A percentile compares a stretch with the other conserved stretches of the same genome.
Conservation (phyloP, 805 yeast genomes). For the Yarrowia bubula region DNA sequence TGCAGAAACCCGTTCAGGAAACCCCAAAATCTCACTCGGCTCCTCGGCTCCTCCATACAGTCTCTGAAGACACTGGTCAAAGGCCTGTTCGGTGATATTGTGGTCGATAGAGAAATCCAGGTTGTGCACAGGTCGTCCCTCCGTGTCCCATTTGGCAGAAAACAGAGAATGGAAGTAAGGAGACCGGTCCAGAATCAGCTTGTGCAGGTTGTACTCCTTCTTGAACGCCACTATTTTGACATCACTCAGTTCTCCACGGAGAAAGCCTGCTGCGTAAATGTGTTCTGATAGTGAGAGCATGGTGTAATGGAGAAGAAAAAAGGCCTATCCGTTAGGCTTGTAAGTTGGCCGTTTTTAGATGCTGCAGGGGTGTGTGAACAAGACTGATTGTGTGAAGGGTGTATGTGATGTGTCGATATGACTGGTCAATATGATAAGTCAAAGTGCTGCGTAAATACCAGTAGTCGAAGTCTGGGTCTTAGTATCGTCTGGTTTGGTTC, state of each 20-base stretch:
- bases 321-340: neutral
- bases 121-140: slow-evolving; percentile 31
- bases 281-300: slow-evolving; percentile 4
- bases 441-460: too few relatives aligned
- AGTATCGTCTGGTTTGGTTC: slow-evolving; percentile 3
- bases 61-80: slow-evolving; percentile 49
- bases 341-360: neutral
- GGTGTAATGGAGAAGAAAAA: too few relatives aligned
- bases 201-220: slow-evolving; percentile 47
- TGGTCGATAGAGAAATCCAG: slow-evolving; percentile 44
- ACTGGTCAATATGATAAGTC: neutral
- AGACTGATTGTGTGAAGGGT: neutral
- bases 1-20: slow-evolving; percentile 13
- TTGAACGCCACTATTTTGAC: slow-evolving; percentile 50
- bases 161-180: slow-evolving; percentile 50
- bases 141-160: slow-evolving; percentile 44
- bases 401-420: neutral
- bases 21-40: slow-evolving; percentile 1
- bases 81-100: slow-evolving; percentile 46
- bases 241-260: slow-evolving; percentile 32
- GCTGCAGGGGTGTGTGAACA: neutral
- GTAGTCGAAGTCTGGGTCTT: neutral
- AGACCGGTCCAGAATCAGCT: slow-evolving; percentile 46
- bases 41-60: slow-evolving; percentile 45
- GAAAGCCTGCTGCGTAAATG: neutral